Conservation (phyloP, 148 eudicot species). For the Arctostaphylos glauca region DNA sequence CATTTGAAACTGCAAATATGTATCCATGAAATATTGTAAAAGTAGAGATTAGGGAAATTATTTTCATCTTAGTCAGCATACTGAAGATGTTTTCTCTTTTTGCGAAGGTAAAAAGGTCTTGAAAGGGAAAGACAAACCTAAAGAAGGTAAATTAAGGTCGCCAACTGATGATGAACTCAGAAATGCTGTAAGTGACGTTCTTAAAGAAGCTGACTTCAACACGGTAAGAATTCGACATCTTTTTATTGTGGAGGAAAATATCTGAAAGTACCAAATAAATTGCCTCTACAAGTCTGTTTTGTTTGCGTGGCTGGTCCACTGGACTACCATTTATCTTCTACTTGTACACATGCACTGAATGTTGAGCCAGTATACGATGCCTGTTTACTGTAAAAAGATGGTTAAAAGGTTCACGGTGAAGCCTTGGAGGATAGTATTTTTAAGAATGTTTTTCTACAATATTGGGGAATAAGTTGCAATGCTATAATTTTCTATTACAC, state of each 20-base stretch:
- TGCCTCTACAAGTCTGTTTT: neutral
- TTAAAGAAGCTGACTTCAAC: constrained; percentile 91
- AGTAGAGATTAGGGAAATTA: neutral
- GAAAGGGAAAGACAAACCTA: constrained; percentile 63
- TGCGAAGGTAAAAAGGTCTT: constrained; percentile 54
- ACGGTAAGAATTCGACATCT: constrained; percentile 51
- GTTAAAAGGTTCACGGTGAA: neutral
- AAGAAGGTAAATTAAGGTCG: constrained; percentile 46
- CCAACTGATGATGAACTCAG: constrained; percentile 78
- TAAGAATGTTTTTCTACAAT: neutral
- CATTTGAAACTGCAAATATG: too few species aligned
- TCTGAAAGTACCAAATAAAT: neutral
- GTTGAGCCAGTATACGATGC: neutral
- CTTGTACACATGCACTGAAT: neutral
- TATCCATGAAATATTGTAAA: neutral
- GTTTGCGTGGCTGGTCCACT: neutral
- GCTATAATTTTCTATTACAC: neutral
- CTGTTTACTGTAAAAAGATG: neutral
- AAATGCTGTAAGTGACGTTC: constrained; percentile 72
- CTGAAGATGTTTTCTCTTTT: constrained; percentile 5
- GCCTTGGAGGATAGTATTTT: neutral
- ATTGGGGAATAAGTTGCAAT: constrained; percentile 2
- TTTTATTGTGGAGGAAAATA: neutral
- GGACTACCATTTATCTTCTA: neutral
- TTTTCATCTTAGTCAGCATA: neutral